A percentile compares a stretch with the other conserved stretches of the same genome.
Conservation (phyloP, 257 asterid genomes). For the Dorcoceras hygrometricum region DNA sequence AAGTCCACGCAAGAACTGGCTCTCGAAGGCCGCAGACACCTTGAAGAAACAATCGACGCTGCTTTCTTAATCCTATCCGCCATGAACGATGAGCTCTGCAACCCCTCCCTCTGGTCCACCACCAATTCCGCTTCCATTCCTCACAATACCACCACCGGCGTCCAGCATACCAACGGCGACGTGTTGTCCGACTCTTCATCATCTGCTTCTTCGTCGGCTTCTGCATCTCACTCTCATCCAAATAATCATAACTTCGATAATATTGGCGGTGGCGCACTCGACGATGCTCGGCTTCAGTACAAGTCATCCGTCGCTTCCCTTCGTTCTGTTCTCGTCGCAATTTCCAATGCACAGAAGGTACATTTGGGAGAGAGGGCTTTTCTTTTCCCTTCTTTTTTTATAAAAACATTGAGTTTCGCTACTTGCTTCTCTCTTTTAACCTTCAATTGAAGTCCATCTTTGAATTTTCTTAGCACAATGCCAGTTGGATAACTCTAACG, state of each 20-base stretch:
- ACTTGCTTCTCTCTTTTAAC: too few relatives aligned
- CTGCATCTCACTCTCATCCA: slow-evolving; percentile 43
- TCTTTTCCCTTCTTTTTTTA: too few relatives aligned
- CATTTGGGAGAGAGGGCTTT: neutral
- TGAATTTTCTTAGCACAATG: neutral
- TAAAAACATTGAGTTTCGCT: neutral
- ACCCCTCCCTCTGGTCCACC: slow-evolving; percentile 81
- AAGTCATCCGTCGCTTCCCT: slow-evolving; percentile 68
- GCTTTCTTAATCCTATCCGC: slow-evolving; percentile 73
- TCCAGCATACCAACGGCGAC: slow-evolving; percentile 55
- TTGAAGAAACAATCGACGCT: slow-evolving; percentile 69
- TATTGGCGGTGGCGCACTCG: slow-evolving; percentile 85
- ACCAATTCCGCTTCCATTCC: slow-evolving; percentile 26
- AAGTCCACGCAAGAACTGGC: slow-evolving; percentile 56
- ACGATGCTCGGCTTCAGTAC: slow-evolving; percentile 72
- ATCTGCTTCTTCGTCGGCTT: slow-evolving; percentile 44
- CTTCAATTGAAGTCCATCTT: neutral
- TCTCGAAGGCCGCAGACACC: slow-evolving; percentile 62
- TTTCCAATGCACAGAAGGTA: slow-evolving; percentile 68
- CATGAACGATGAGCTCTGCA: slow-evolving; percentile 89
- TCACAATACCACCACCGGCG: slow-evolving; percentile 26
- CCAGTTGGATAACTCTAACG: neutral
- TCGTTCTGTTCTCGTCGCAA: slow-evolving; percentile 62
- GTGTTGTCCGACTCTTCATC: slow-evolving; percentile 54
- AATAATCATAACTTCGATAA: slow-evolving; percentile 41